Evolutionary conservation across 352 stramenopile genomes (phyloP), one percentile per base, ranked within the genome.

Genomic region (Phytophthora parvispora): DNA sequence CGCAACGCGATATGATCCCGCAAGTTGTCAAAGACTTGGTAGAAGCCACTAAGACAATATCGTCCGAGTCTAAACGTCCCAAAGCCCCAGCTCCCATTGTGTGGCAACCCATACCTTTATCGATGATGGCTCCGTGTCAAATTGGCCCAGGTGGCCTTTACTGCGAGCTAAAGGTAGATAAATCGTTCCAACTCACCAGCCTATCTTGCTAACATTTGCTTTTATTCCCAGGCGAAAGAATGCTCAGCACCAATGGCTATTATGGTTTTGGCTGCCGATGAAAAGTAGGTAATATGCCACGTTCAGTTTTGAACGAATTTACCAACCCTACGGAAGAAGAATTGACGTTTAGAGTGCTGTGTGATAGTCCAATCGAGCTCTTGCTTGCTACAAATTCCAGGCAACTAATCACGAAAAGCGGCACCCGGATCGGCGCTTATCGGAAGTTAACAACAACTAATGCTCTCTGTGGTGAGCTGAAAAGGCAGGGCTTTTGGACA

Each of bases 351-450:
- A 9, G n/a, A 47, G 50, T 73, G 28, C 47, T 53, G 55, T 4
- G 22, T 3, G 48, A 15, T 13, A 91, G 83, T 50, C 72, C 69
- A 8, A 51, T 81, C 15, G 76, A 89, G 32, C 57, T 91, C 2
- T 72, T 87, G 27, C 57, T 91, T 0, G 78, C 80, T 20, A 83
- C 78, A 2, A 91, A 60, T 20, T 72, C 81, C 25, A 88, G 82
- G 49, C 38, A 87, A 2, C 70, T 89, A 10, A 62, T 84, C 12
- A 70, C 60, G 15, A 80, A 89, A 36, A 53, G 58, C 4, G 69
- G 79, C 51, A 74, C 38, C 3, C 70, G 68, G 22, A 60, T 54
- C 10, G 76, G 68, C 61, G 6, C 79, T 24, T 59, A 69, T 16
- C 64, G 71, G 38, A 81, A 82, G 25, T 75, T 75, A 20, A 72